These are phyloP conservation scores for Casuarina cunninghamiana DNA, from an alignment of 306 rosid genomes.

Conservation along the genomic window DNA sequence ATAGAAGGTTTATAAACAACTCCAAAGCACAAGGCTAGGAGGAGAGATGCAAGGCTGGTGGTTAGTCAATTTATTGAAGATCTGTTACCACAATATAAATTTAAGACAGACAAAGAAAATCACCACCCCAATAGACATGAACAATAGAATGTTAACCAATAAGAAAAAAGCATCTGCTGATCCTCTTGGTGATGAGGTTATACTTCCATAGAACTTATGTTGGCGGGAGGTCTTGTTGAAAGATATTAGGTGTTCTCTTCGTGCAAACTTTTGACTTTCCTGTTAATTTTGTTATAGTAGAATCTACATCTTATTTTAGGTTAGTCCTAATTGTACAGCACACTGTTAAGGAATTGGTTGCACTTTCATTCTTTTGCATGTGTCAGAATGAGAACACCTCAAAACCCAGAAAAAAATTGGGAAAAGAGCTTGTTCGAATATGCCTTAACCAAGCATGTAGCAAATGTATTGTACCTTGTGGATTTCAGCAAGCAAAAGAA, in stretches of 20 bases:
- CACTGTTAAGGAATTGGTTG: not conserved
- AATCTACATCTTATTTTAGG: not conserved
- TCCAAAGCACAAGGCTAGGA: constrained; percentile 8
- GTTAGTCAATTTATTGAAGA: not conserved
- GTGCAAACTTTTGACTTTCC: not conserved
- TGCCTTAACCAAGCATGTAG: constrained; percentile 17
- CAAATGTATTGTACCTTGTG: constrained; percentile 65
- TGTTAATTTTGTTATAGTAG: not conserved
- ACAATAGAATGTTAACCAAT: not conserved
- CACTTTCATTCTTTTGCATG: not conserved
- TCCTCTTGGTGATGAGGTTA: not conserved
- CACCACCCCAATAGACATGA: not conserved
- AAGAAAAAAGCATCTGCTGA: not conserved
- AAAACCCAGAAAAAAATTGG: not conserved
- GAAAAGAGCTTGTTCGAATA: not conserved
- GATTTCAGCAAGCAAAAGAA: constrained; percentile 94
- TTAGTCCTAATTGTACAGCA: not conserved
- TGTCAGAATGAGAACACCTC: not conserved
- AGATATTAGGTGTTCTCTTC: constrained; percentile 5
- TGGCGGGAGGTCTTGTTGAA: not conserved
- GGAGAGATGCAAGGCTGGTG: not conserved
- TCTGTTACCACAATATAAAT: not conserved
- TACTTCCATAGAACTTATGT: constrained; percentile 7
- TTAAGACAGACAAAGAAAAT: not conserved
- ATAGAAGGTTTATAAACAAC: not conserved